phyloP scores from a whole-genome alignment of 1,284 basidiomycete species.

The Meira nashicola region DNA sequence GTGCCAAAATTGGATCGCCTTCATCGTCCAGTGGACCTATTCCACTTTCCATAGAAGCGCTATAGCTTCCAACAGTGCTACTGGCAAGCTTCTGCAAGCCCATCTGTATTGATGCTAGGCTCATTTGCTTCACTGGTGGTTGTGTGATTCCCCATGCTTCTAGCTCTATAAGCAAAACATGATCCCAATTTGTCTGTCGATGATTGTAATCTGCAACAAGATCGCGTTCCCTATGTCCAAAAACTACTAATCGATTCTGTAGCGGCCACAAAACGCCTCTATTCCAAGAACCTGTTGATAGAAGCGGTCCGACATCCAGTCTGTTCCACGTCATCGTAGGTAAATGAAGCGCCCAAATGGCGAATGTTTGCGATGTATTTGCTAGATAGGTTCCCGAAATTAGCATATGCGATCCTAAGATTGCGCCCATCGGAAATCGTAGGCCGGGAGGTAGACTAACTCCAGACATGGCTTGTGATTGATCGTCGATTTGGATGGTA shows the following conservation, averaged over 20 bases:
- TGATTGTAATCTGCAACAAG: slow-evolving; percentile 49
- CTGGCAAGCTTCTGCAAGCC: slow-evolving; percentile 38
- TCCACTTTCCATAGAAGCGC: not conserved
- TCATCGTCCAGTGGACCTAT: slow-evolving; percentile 2
- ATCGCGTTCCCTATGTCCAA: slow-evolving; percentile 43
- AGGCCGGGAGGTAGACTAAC: slow-evolving; percentile 44
- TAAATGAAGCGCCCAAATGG: slow-evolving; percentile 43
- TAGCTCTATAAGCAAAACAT: slow-evolving; percentile 42
- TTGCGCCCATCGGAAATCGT: slow-evolving; percentile 42
- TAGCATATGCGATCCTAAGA: slow-evolving; percentile 37
- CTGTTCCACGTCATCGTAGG: slow-evolving; percentile 44
- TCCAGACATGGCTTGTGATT: slow-evolving; percentile 34
- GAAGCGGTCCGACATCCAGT: slow-evolving; percentile 36
- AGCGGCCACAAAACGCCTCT: slow-evolving; percentile 35
- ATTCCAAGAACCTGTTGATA: slow-evolving; percentile 44
- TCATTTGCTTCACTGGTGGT: slow-evolving; percentile 24
- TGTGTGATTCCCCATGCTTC: slow-evolving; percentile 47
- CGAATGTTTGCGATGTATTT: slow-evolving; percentile 47
- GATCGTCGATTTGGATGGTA: slow-evolving; percentile 25
- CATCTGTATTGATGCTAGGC: slow-evolving; percentile 6
- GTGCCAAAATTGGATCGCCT: not conserved
- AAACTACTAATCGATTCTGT: slow-evolving; percentile 37
- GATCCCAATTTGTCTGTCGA: slow-evolving; percentile 47
- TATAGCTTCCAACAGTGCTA: slow-evolving; percentile 11
- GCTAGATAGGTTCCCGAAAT: slow-evolving; percentile 48